A percentile compares a stretch with the other conserved stretches of the same genome.
Evolutionary conservation across 2,329 filamentous ascomycete genomes (phyloP).

Genomic region (Colletotrichum lini): DNA sequence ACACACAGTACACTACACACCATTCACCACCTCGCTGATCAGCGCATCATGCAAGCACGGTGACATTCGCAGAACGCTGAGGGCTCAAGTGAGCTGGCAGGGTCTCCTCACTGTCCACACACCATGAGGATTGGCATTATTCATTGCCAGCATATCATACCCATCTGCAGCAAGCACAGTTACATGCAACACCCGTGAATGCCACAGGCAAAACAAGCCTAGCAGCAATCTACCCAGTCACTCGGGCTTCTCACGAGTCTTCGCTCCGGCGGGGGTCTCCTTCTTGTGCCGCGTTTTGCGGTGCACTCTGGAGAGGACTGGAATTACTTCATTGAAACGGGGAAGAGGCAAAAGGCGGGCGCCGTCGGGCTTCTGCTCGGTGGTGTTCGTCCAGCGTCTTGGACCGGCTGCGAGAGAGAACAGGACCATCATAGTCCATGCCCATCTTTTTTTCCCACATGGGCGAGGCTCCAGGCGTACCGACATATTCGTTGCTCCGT

Average conservation of each 20-base stretch:
- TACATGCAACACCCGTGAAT: neutral
- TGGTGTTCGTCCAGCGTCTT: slow-evolving; percentile 5
- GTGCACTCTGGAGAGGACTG: slow-evolving; percentile 42
- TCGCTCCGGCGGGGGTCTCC: slow-evolving; percentile 39
- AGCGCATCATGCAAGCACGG: neutral
- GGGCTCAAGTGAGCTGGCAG: slow-evolving; percentile 19
- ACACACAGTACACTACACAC: neutral
- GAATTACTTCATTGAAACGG: slow-evolving; percentile 5
- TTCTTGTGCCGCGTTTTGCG: slow-evolving; percentile 42
- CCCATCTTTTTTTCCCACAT: slow-evolving; percentile 59
- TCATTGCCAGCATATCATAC: neutral
- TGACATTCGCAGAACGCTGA: neutral
- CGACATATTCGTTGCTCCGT: slow-evolving; percentile 42
- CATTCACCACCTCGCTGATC: neutral
- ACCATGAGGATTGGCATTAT: slow-evolving; percentile 16
- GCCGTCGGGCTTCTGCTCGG: neutral
- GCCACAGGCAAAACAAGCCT: neutral
- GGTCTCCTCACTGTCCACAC: neutral
- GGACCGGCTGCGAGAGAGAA: slow-evolving; percentile 59
- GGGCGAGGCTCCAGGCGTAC: slow-evolving; percentile 67
- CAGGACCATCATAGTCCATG: slow-evolving; percentile 69
- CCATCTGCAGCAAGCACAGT: neutral
- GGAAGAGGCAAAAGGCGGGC: neutral
- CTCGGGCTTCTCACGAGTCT: slow-evolving; percentile 42
- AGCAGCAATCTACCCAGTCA: slow-evolving; percentile 43